phyloP scores from a whole-genome alignment of 2,329 filamentous ascomycete genomes.

The Magnaporthales sp. region DNA sequence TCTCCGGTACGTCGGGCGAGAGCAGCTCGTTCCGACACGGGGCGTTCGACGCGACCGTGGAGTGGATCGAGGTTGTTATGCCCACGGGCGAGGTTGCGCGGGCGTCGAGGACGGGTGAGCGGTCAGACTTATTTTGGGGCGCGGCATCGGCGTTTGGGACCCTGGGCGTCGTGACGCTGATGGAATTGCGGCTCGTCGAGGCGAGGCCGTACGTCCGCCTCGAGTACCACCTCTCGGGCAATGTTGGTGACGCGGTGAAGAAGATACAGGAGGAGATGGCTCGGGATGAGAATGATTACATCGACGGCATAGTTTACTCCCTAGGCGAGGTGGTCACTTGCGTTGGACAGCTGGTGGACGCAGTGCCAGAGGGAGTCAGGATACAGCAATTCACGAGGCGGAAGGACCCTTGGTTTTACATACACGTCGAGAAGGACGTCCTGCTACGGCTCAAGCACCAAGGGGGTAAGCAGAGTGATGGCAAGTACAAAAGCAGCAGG shows the following conservation, averaged over 20 bases:
- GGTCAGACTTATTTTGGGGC: slow-evolving; percentile 47
- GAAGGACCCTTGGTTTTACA: slow-evolving; percentile 65
- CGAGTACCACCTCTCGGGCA: slow-evolving; percentile 38
- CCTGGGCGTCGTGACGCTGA: slow-evolving; percentile 49
- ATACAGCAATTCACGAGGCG: slow-evolving; percentile 44
- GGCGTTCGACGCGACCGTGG: slow-evolving; percentile 56
- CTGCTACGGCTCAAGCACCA: slow-evolving; percentile 12
- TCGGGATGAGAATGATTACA: slow-evolving; percentile 38
- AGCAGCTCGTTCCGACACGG: slow-evolving; percentile 59
- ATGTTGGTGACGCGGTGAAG: slow-evolving; percentile 32
- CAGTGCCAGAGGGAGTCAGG: slow-evolving; percentile 23
- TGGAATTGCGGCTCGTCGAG: slow-evolving; percentile 47
- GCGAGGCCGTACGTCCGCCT: slow-evolving; percentile 47
- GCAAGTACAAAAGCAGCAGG: slow-evolving; percentile 9
- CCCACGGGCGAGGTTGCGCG: slow-evolving; percentile 45
- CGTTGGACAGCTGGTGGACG: slow-evolving; percentile 46
- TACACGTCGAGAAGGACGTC: slow-evolving; percentile 38
- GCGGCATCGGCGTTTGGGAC: slow-evolving; percentile 52
- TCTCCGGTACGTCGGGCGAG: slow-evolving; percentile 58
- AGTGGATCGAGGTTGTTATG: slow-evolving; percentile 54
- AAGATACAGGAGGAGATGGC: slow-evolving; percentile 25
- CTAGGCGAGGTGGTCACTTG: slow-evolving; percentile 48
- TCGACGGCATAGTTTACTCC: slow-evolving; percentile 62
- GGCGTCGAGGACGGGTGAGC: slow-evolving; percentile 32
- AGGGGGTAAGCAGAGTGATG: slow-evolving; percentile 18